phyloP scores from a whole-genome alignment of 352 stramenopile genomes.

The Phytophthora ramorum region DNA sequence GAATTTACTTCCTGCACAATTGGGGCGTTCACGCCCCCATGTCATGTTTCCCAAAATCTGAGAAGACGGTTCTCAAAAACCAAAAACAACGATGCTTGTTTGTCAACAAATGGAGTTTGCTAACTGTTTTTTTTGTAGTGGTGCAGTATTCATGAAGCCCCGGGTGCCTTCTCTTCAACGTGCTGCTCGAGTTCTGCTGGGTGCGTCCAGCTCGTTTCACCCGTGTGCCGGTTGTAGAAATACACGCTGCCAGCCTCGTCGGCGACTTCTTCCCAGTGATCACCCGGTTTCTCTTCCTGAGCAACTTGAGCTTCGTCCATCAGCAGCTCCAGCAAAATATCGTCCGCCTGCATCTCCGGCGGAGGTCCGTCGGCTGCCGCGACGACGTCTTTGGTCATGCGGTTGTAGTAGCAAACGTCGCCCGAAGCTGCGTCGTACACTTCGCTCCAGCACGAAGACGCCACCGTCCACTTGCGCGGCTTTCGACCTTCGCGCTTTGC shows the following conservation, averaged over 20 bases:
- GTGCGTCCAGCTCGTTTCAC: constrained; percentile 71
- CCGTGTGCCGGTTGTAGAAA: constrained; percentile 70
- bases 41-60: too few species aligned
- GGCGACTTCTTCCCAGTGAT: constrained; percentile 73
- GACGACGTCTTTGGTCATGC: constrained; percentile 69
- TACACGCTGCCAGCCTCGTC: constrained; percentile 75
- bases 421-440: constrained; percentile 71
- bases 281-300: constrained; percentile 3
- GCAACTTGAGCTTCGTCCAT: constrained; percentile 26
- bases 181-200: constrained; percentile 5
- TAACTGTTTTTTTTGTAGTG: too few species aligned
- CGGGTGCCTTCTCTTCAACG: neutral
- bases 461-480: constrained; percentile 60
- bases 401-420: constrained; percentile 75
- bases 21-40: too few species aligned
- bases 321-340: constrained; percentile 75
- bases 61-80: too few species aligned
- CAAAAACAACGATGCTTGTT: too few species aligned
- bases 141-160: constrained; percentile 1
- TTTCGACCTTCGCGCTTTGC: constrained; percentile 46
- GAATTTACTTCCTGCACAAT: constrained; percentile 4
- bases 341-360: constrained; percentile 70
- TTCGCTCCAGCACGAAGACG: constrained; percentile 77
- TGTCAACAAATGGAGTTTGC: too few species aligned
- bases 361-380: constrained; percentile 55